Evolutionary conservation across 1,139 yeast species (phyloP), one percentile per base, ranked within the genome.

Genomic region (Eremothecium cymbalariae): DNA sequence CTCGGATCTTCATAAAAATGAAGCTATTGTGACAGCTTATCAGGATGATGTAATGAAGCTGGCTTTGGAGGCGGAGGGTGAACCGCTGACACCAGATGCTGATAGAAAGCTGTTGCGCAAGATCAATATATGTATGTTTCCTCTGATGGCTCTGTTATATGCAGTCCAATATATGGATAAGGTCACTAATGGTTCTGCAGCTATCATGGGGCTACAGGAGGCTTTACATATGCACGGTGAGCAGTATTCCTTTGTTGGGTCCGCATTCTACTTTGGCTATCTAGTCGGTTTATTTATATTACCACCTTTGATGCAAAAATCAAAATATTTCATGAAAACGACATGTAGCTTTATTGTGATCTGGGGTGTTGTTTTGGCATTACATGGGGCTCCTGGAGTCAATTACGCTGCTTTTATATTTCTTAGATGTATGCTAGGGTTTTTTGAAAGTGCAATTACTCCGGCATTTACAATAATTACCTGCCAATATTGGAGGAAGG

Each of bases 151-250:
- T 48, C 40, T 70, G 11, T 53, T 76, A 13, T 74, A 74, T 50
- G 67, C 75, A 12, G 60, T 68, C 28, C 85, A 78, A 53, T 74
- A 70, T 40, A 73, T 78, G 76, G 86, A 78, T 54, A 79, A 79
- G 49, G 57, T 67, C 12, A 60, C 82, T 6, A 72, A 67, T 24
- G 63, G 77, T 12, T 70, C 68, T 39, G 82, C 83, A 4, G 67
- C 83, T 1, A 67, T 78, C 35, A 64, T 77, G 60, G 78, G 78
- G 0, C 48, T 74, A 18, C 56, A 69, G 42, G 51, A 49, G 3
- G 73, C 66, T 38, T 57, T 71, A 38, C 43, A 65, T 6, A 71
- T 74, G 79, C 50, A 46, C 12, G 76, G 77, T 18, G 55, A 63
- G 32, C 63, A 62, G 57, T 74, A 74, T 49, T 60, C 74, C 5